Evolutionary conservation across 2,329 filamentous ascomycete species (phyloP).

Genomic region (Hirsutella rhossiliensis): DNA sequence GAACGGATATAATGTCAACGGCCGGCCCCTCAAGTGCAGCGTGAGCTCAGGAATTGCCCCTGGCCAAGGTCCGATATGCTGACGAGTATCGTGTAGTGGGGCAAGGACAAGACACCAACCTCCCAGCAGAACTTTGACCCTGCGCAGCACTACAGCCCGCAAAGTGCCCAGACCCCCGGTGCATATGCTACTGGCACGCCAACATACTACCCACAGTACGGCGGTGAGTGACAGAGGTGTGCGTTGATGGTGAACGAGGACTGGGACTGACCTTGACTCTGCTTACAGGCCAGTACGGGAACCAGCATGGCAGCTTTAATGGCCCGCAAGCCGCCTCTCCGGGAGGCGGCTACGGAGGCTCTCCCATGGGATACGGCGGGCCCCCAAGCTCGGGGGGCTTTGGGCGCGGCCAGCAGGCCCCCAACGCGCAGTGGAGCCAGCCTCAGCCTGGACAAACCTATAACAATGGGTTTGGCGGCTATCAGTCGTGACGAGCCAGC

Average conservation of each 20-base stretch:
- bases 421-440: slow-evolving; percentile 43
- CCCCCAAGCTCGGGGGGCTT: slow-evolving; percentile 73
- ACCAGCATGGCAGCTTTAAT: slow-evolving; percentile 56
- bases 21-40: slow-evolving; percentile 93
- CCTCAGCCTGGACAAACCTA: slow-evolving; percentile 42
- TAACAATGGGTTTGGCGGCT: slow-evolving; percentile 48
- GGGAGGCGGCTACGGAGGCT: slow-evolving; percentile 48
- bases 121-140: slow-evolving; percentile 59
- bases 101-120: slow-evolving; percentile 92
- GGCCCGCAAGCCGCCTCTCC: slow-evolving; percentile 50
- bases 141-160: slow-evolving; percentile 57
- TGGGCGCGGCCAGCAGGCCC: slow-evolving; percentile 58
- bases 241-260: not conserved
- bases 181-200: slow-evolving; percentile 63
- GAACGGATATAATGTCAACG: slow-evolving; percentile 96
- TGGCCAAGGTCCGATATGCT: slow-evolving; percentile 7
- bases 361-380: slow-evolving; percentile 59
- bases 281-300: slow-evolving; percentile 40
- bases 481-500: slow-evolving; percentile 39
- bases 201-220: slow-evolving; percentile 90
- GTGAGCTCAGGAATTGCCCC: slow-evolving; percentile 48
- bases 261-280: not conserved
- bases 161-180: slow-evolving; percentile 58
- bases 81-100: slow-evolving; percentile 56
- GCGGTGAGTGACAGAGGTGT: slow-evolving; percentile 42